These are phyloP conservation scores for Leucosporidium scottii DNA, from an alignment of 768 basidiomycete genomes.

Conservation along the genomic window DNA sequence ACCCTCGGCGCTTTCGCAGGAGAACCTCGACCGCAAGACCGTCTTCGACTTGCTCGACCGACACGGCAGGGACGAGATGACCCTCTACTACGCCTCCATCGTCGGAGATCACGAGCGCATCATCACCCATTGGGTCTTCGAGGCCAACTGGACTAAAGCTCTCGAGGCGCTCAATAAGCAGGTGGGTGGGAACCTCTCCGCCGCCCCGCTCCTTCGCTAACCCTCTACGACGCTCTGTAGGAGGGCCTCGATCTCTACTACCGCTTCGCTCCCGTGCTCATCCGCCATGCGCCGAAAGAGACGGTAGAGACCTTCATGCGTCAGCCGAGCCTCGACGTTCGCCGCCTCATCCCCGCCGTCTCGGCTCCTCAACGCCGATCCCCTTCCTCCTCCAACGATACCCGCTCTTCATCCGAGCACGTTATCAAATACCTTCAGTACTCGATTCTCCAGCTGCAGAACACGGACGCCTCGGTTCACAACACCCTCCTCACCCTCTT, in stretches of 20 bases:
- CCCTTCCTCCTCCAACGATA: constrained; percentile 39
- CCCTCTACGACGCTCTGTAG: constrained; percentile 44
- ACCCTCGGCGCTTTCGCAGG: constrained; percentile 45
- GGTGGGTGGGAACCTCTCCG: constrained; percentile 4
- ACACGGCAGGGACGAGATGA: constrained; percentile 87
- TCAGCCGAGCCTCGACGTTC: constrained; percentile 67
- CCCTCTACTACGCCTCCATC: constrained; percentile 75
- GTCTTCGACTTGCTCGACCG: constrained; percentile 88
- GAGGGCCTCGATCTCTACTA: constrained; percentile 84
- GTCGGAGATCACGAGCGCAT: constrained; percentile 78
- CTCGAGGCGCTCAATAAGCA: constrained; percentile 23
- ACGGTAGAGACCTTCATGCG: constrained; percentile 90
- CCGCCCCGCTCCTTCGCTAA: background rate
- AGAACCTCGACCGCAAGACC: constrained; percentile 72
- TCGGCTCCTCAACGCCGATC: constrained; percentile 63
- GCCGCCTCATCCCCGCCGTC: constrained; percentile 80
- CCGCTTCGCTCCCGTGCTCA: constrained; percentile 78
- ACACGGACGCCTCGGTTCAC: constrained; percentile 78
- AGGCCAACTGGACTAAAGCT: constrained; percentile 41
- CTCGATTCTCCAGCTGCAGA: constrained; percentile 70
- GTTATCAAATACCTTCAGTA: constrained; percentile 83
- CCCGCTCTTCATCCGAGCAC: constrained; percentile 52
- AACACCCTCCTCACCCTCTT: constrained; percentile 88
- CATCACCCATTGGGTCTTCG: constrained; percentile 82
- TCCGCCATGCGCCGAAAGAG: constrained; percentile 77